Base-by-base conservation (phyloP, 1,284 basidiomycete genomes). In the Puccinia brachypodii region DNA sequence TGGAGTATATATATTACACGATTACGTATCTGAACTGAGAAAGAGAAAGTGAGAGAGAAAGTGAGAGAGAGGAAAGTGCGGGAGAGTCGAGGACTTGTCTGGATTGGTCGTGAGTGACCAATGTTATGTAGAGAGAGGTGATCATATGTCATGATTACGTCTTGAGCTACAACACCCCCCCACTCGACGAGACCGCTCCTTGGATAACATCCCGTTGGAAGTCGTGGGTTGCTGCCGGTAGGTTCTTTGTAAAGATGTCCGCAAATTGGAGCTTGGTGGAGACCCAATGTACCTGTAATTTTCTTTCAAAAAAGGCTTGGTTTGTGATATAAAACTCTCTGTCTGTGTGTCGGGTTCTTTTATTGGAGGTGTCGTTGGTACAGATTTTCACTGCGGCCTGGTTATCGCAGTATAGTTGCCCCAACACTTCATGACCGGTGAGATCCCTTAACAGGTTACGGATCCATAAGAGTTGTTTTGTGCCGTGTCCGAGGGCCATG, bases 311-410 rank as follows among this genome's bases (percentile, higher is more conserved):
- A 50, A 50, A 22, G 7, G 47, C 47, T 25, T 64, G 60, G 19
- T 64, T 64, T 4, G 68, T 71, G 40, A 44, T 71, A 71, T 25
- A 71, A 36, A 50, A 74, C n/a, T 74, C 72, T n/a, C 72, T 16
- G 42, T 74, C 72, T 2, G 47, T 50, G 31, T 74, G 72, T 22
- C 36, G 44, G 44, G 72, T 74, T 31, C 50, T 28, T 71, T 71
- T 71, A 31, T 71, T 71, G 19, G 68, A 33, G 11, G 33, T 13
- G 11, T 28, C 8, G 28, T 74, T 44, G 3, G 38, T 11, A 33
- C 42, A 6, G n/a, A 74, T 56, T 22, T 53, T 25, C 7, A 74
- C 36, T 33, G 50, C 28, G 2, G 72, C n/a, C 11, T 47, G n/a
- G 9, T 74, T 74, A 28, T 74, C 50, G 25, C 72, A 50, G 28